A percentile compares a stretch with the other conserved stretches of the same genome.
Conservation (phyloP, 768 basidiomycete genomes). For the Neoboletus brunneissimus region DNA sequence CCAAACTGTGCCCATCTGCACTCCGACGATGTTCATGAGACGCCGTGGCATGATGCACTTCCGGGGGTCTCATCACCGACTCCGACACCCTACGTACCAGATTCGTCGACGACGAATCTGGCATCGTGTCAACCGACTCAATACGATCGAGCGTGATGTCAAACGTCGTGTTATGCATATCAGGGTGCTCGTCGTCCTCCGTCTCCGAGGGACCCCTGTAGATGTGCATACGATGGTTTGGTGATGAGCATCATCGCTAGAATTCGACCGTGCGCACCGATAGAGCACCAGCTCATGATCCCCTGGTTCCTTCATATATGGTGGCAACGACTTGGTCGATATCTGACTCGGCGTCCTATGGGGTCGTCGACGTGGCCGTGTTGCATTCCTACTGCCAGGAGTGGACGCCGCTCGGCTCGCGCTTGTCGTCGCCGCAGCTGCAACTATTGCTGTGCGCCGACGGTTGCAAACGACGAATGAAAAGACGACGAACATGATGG, state of each 20-base stretch:
- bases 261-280: constrained; percentile 32
- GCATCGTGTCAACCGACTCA: constrained; percentile 25
- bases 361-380: constrained; percentile 30
- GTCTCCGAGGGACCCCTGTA: constrained; percentile 27
- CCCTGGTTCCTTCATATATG: constrained; percentile 82
- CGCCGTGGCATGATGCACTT: constrained; percentile 2
- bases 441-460: constrained; percentile 10
- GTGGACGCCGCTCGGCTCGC: background rate
- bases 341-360: constrained; percentile 76
- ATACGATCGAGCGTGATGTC: constrained; percentile 21
- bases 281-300: constrained; percentile 76
- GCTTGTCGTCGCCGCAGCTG: background rate
- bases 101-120: constrained; percentile 22
- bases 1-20: constrained; percentile 18
- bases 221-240: background rate
- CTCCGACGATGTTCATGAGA: constrained; percentile 9
- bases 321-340: constrained; percentile 72
- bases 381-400: constrained; percentile 11
- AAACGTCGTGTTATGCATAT: constrained; percentile 10
- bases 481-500: constrained; percentile 20
- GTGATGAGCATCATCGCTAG: background rate
- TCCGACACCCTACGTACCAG: constrained; percentile 13
- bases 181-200: constrained; percentile 25
- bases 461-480: constrained; percentile 23
- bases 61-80: constrained; percentile 14